phyloP scores from a whole-genome alignment of 2,329 filamentous ascomycete species.

The Trichoderma sp. region DNA sequence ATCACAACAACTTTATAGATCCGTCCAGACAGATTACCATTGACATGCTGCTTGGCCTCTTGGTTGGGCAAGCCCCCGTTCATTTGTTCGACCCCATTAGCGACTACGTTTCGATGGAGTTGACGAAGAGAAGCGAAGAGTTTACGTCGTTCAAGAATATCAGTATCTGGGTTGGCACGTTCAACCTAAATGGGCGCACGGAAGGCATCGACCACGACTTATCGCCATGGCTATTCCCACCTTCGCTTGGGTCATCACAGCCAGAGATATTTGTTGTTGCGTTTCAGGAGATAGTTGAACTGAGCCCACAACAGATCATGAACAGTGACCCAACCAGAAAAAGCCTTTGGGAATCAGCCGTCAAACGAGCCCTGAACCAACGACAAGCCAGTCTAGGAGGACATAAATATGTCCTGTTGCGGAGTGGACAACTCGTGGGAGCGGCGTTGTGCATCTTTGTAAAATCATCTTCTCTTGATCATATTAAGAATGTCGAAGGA shows the following conservation, averaged over 20 bases:
- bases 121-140: constrained; percentile 67
- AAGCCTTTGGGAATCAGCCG: constrained; percentile 81
- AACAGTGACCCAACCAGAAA: constrained; percentile 89
- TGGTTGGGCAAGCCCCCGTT: constrained; percentile 81
- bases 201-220: constrained; percentile 77
- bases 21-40: constrained; percentile 93
- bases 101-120: constrained; percentile 79
- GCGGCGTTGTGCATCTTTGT: constrained; percentile 92
- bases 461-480: constrained; percentile 70
- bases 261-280: constrained; percentile 88
- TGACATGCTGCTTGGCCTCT: constrained; percentile 82
- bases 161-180: constrained; percentile 83
- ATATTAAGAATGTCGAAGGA: constrained; percentile 96
- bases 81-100: constrained; percentile 93
- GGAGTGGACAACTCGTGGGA: constrained; percentile 92
- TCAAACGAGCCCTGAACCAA: constrained; percentile 74
- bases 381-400: constrained; percentile 65
- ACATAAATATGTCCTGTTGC: constrained; percentile 83
- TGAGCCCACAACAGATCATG: constrained; percentile 98
- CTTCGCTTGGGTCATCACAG: constrained; percentile 56
- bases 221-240: constrained; percentile 80
- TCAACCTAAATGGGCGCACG: constrained; percentile 90
- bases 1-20: constrained; percentile 97
- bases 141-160: constrained; percentile 76
- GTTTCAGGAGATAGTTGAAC: constrained; percentile 97